These are phyloP conservation scores for Leccinum subtestaceum DNA, from an alignment of 768 basidiomycete genomes.

Conservation along the genomic window DNA sequence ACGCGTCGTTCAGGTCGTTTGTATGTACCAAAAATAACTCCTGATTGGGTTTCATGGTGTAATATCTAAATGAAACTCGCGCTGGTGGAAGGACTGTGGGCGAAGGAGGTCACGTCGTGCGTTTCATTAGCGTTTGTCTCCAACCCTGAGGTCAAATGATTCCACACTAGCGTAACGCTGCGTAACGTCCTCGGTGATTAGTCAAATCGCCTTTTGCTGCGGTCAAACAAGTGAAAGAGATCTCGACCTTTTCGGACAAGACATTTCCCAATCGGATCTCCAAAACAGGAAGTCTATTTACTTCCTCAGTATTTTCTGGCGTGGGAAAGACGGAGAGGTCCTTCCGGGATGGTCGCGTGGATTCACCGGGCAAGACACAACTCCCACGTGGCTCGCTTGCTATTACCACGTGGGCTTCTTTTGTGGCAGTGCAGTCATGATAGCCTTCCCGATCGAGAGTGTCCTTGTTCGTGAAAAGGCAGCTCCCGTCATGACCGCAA, in stretches of 20 bases:
- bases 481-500: conserved; percentile 9
- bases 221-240: background rate
- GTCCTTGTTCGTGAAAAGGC: conserved; percentile 41
- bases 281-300: background rate
- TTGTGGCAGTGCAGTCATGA: conserved; percentile 31
- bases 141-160: background rate
- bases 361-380: conserved; percentile 13
- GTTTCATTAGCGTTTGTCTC: background rate
- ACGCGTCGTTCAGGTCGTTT: background rate
- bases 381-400: conserved; percentile 37
- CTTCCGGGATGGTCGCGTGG: background rate
- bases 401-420: conserved; percentile 31
- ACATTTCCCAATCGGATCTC: background rate
- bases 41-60: background rate
- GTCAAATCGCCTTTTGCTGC: background rate
- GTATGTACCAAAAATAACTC: background rate
- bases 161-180: background rate
- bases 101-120: background rate
- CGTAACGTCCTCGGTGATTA: background rate
- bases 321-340: background rate
- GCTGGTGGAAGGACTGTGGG: conserved; percentile 6
- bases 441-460: conserved; percentile 38
- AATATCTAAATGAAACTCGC: conserved; percentile 12
- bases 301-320: background rate
- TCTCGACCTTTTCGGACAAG: background rate